These are phyloP conservation scores for Saksenaea oblongispora DNA, from an alignment of 371 early-diverging fungal species.

Conservation along the genomic window DNA sequence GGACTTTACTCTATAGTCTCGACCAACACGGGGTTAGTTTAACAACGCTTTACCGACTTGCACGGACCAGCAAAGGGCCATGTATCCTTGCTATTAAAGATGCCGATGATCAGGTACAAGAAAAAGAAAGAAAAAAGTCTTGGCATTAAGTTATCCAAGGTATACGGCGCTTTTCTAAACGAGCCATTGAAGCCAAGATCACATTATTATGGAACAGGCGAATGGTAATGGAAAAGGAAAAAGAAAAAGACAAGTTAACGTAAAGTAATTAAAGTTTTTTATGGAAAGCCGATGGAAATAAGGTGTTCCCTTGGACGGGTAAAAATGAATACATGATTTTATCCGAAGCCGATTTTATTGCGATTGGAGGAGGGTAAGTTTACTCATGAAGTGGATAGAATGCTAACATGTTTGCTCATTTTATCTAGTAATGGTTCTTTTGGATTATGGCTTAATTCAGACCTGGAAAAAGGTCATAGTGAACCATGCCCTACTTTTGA, in stretches of 20 bases:
- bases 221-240: slow-evolving; percentile 61
- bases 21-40: slow-evolving; percentile 93
- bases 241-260: not conserved
- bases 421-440: slow-evolving; percentile 72
- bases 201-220: slow-evolving; percentile 88
- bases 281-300: slow-evolving; percentile 68
- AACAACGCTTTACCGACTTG: slow-evolving; percentile 72
- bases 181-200: slow-evolving; percentile 67
- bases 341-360: slow-evolving; percentile 81
- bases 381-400: no score
- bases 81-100: slow-evolving; percentile 76
- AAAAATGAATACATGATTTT: slow-evolving; percentile 88
- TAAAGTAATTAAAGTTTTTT: slow-evolving; percentile 60
- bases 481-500: slow-evolving; percentile 85
- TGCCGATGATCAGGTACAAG: slow-evolving; percentile 58
- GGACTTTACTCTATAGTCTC: slow-evolving; percentile 84
- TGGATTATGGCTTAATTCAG: slow-evolving; percentile 89
- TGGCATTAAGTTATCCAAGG: slow-evolving; percentile 36
- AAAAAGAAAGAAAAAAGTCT: not conserved
- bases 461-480: slow-evolving; percentile 84
- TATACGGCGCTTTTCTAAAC: slow-evolving; percentile 88
- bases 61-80: slow-evolving; percentile 63
- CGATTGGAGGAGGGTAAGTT: slow-evolving; percentile 88
- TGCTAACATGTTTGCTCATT: no score
- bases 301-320: slow-evolving; percentile 82